Base-by-base conservation (phyloP, 805 yeast genomes). In the Metahyphopichia silvanorum region DNA sequence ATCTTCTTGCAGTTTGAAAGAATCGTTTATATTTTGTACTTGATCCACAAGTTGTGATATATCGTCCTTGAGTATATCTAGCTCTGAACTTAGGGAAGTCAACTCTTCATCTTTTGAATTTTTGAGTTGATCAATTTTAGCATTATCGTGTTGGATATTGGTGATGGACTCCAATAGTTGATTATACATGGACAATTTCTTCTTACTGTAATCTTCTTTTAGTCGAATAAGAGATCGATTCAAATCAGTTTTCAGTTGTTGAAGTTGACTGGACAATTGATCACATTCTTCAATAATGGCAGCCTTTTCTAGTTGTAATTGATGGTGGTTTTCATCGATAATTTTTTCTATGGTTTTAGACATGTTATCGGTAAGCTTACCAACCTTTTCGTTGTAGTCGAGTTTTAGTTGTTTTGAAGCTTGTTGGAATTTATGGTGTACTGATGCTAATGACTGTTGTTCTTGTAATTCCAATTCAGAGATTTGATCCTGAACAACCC, bases 341-440 rank as follows among this genome's bases (percentile, higher is more conserved):
- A 69, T 38, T 1, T 45, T 34, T 25, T 73, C 74, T 1, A 76
- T 60, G 43, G 69, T 56, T 0, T 29, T 37, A 1, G 52, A 40
- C 9, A 54, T 47, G 5, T 32, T 37, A 27, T 60, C 64, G 32
- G 60, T 62, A 18, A 63, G 42, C 4, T 33, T 29, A 16, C 46
- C 38, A 10, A 59, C 32, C 26, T 43, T 43, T 19, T 43, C 39
- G 6, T 51, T 54, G 26, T 50, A 51, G 13, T 42, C 46, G 6
- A 48, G 26, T 14, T 42, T 37, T 22, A 52, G 34, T 17, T 51
- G 46, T 27, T 54, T 51, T 14, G 46, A 38, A 4, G 46, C 39
- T n/a, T 50, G 29, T 11, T 53, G 54, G 31, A 42, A 60, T 22
- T 55, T 51, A 15, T 46, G 37, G 13, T 47, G 43, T 15, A 59